A percentile compares a stretch with the other conserved stretches of the same genome.
phyloP scores from a whole-genome alignment of 768 basidiomycete genomes.

The Psilocybe azurescens region DNA sequence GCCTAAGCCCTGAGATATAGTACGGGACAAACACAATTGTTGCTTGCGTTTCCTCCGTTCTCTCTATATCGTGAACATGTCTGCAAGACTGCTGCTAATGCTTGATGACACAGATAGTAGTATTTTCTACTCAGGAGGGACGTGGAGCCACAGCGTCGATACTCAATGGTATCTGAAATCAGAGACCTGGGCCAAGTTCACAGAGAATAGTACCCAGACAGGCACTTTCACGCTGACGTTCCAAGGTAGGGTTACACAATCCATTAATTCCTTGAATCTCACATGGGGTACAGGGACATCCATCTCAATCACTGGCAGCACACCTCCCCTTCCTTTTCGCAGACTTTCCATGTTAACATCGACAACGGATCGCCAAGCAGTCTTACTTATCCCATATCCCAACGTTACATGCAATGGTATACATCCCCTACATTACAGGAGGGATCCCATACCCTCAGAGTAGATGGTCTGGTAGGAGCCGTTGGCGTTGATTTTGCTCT shows the following conservation, averaged over 20 bases:
- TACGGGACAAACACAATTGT: too few relatives aligned
- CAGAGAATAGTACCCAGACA: not conserved
- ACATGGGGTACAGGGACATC: slow-evolving; percentile 8
- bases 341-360: slow-evolving; percentile 24
- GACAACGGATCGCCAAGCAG: slow-evolving; percentile 20
- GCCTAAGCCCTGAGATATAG: too few relatives aligned
- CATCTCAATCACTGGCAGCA: slow-evolving; percentile 18
- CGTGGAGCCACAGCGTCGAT: not conserved
- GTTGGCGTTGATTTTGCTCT: slow-evolving; percentile 26
- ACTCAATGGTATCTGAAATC: not conserved
- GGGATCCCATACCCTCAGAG: slow-evolving; percentile 22
- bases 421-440: slow-evolving; percentile 25
- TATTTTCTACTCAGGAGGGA: not conserved
- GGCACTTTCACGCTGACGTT: not conserved
- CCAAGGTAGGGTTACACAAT: not conserved
- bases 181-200: not conserved
- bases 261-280: not conserved
- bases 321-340: slow-evolving; percentile 7
- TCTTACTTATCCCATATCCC: slow-evolving; percentile 18
- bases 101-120: not conserved
- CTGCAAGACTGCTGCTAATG: not conserved
- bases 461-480: slow-evolving; percentile 25
- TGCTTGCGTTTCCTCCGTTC: too few relatives aligned
- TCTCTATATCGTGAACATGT: not conserved
- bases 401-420: slow-evolving; percentile 29